These are phyloP conservation scores for Tillandsia fasciculata DNA, from an alignment of 176 grass and related monocot genomes.

Conservation along the genomic window DNA sequence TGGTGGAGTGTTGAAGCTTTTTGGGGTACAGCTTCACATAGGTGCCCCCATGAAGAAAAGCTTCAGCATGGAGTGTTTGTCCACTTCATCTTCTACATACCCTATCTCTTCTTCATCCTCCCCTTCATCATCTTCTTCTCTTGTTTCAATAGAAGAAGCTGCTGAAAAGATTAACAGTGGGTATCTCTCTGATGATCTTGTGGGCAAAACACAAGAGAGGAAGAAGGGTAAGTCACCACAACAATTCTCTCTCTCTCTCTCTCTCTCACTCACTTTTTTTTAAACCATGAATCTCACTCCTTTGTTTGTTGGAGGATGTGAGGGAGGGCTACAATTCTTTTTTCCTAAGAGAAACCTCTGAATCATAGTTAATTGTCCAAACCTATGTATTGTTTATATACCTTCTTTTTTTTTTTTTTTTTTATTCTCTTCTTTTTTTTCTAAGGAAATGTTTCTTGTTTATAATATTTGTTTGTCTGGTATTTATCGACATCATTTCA, in stretches of 20 bases:
- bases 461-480: no score
- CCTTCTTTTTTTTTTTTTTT: no score
- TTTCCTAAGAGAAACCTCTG: no score
- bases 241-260: neutral
- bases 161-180: constrained; percentile 54
- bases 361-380: no score
- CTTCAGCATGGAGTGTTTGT: constrained; percentile 65
- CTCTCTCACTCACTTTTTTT: no score
- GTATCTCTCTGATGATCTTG: constrained; percentile 63
- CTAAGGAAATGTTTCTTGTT: no score
- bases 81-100: constrained; percentile 3
- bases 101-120: constrained; percentile 28
- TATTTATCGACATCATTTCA: no score
- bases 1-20: constrained; percentile 44
- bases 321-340: no score
- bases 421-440: no score
- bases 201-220: constrained; percentile 59
- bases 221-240: constrained; percentile 50
- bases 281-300: no score
- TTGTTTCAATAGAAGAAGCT: constrained; percentile 53
- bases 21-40: constrained; percentile 79
- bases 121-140: constrained; percentile 26
- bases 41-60: constrained; percentile 48
- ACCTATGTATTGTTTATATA: no score
- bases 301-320: no score